Percentiles rank a stretch among this genome's conserved stretches.
Conservation (phyloP, 1,284 basidiomycete genomes). For the Leccinum huronense region DNA sequence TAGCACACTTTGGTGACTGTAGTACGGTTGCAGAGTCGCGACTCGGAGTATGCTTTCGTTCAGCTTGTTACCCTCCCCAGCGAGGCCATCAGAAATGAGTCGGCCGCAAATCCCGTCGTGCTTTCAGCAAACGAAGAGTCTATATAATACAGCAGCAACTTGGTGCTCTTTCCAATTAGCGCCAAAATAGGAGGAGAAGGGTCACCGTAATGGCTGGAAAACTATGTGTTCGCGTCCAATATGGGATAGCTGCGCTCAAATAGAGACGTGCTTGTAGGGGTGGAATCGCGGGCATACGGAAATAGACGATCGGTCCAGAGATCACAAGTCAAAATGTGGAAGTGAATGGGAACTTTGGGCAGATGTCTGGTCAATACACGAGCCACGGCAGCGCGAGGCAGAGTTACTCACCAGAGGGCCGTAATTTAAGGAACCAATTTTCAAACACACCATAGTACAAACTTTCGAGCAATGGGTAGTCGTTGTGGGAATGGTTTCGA, state of each 20-base stretch:
- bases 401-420: conserved; percentile 47
- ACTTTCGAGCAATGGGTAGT: conserved; percentile 64
- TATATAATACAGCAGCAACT: conserved; percentile 30
- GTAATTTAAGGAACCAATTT: conserved; percentile 64
- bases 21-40: conserved; percentile 64
- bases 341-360: conserved; percentile 59
- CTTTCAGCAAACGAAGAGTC: conserved; percentile 38
- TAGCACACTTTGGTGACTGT: conserved; percentile 61
- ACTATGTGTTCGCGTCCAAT: conserved; percentile 27
- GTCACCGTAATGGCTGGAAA: conserved; percentile 22
- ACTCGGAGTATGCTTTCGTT: conserved; percentile 52
- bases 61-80: conserved; percentile 44
- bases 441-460: conserved; percentile 61
- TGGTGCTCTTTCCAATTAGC: conserved; percentile 10
- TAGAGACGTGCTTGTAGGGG: conserved; percentile 51
- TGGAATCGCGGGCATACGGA: conserved; percentile 69
- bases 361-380: conserved; percentile 28
- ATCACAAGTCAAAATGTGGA: conserved; percentile 67
- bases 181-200: conserved; percentile 21
- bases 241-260: conserved; percentile 28
- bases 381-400: background rate
- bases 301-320: conserved; percentile 58
- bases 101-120: conserved; percentile 33
- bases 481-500: conserved; percentile 42
- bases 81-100: conserved; percentile 45